Evolutionary conservation across 148 eudicot genomes (phyloP).

Genomic region (Vaccinium darrowii): DNA sequence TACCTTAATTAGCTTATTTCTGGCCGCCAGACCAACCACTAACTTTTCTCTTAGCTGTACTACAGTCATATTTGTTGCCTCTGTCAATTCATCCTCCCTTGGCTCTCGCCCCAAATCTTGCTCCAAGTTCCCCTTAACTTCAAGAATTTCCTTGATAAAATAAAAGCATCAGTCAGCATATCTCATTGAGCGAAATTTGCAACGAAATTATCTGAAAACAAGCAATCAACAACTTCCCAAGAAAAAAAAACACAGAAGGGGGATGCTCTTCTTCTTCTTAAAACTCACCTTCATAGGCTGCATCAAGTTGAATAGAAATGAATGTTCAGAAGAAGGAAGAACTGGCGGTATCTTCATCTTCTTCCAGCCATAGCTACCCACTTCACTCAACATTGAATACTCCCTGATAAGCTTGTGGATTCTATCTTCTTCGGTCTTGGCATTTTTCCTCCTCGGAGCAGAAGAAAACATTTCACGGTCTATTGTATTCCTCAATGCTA

Average conservation of each 20-base stretch:
- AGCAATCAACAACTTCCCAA: not conserved
- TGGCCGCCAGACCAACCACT: slow-evolving; percentile 81
- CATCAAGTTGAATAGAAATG: slow-evolving; percentile 82
- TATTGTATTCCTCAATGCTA: slow-evolving; percentile 58
- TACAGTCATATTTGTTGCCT: slow-evolving; percentile 60
- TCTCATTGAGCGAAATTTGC: not conserved
- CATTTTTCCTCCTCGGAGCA: slow-evolving; percentile 28
- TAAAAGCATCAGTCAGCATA: slow-evolving; percentile 12
- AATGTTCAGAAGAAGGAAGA: slow-evolving; percentile 85
- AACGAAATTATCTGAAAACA: not conserved
- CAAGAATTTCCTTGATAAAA: slow-evolving; percentile 47
- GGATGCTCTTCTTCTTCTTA: not conserved
- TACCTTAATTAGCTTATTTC: slow-evolving; percentile 91
- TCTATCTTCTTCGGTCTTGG: slow-evolving; percentile 48
- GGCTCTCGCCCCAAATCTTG: slow-evolving; percentile 68
- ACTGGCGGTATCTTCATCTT: slow-evolving; percentile 94
- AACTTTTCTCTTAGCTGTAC: slow-evolving; percentile 47
- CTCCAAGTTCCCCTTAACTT: slow-evolving; percentile 63
- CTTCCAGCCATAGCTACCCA: slow-evolving; percentile 89
- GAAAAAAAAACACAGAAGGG: not conserved
- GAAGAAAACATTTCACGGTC: slow-evolving; percentile 39
- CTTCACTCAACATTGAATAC: slow-evolving; percentile 67
- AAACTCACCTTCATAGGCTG: slow-evolving; percentile 81
- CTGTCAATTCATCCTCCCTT: slow-evolving; percentile 65
- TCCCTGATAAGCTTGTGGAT: slow-evolving; percentile 68